Evolutionary conservation across 1,284 basidiomycete species (phyloP), one percentile per base, ranked within the genome.

Genomic region (Cryptococcus floricola): DNA sequence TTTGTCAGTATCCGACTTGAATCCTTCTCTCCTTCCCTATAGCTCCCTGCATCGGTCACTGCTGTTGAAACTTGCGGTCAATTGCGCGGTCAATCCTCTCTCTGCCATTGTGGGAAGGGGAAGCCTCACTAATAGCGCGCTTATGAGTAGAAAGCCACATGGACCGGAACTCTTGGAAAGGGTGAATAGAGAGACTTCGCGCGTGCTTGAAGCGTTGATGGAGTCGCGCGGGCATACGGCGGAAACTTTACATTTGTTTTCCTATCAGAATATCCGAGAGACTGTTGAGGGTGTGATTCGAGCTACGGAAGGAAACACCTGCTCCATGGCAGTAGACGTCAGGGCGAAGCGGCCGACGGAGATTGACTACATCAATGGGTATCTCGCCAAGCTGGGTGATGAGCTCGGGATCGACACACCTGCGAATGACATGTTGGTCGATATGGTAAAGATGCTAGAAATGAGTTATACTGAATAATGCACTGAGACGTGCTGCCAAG

Each of bases 281-380:
- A 83, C 87, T 59, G 82, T 85, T 31, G 52, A 81, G 47, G 80
- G 81, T 7, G 80, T 89, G 23, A 81, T 84, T 10, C 60, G 78
- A 5, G 58, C 76, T 38, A 91, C 89, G 4, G 77, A 74, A 45
- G 74, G 77, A 13, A 90, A 91, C 68, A 81, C 83, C 45, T 89
- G 88, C 9, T 88, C 86, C n/a, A 93, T 90, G 85, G 79, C 89
- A 16, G 70, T 78, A 16, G 89, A 93, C 65, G 74, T 91, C 39
- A 80, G 80, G 59, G 74, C 76, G 48, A 84, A 85, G 38, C 78
- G 69, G 16, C 56, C 69, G 25, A 91, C 90, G 0, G 91, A 94
- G 77, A 82, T 94, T 39, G 84, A 88, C 25, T 92, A 81, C 67
- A 82, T 98, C 70, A 95, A 92, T 65, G 94, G 95, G 7, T 91